Base-by-base conservation (phyloP, 768 basidiomycete genomes). In the Plicaturopsis crispa region DNA sequence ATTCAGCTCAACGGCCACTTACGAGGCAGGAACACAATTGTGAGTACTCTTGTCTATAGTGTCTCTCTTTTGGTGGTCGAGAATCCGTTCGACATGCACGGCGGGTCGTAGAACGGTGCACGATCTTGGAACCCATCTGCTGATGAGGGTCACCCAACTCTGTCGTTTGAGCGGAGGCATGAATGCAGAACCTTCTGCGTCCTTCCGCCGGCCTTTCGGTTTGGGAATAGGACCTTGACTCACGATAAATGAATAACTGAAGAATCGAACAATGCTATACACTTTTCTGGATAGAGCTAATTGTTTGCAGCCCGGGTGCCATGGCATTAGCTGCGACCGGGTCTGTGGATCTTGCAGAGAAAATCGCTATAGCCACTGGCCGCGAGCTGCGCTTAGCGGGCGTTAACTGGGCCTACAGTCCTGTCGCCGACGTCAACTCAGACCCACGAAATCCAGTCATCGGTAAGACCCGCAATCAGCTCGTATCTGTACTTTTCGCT, bases 381-480 rank as follows among this genome's bases (percentile, higher is more conserved):
- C 56, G 48, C 13, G 82, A 85, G 52, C 59, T 84, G 39, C 70
- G 66, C 39, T 55, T 71, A 26, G 74, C 65, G 2, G 82, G 83
- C 0, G 74, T 85, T 41, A 80, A 81, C 48, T 85, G 83, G 82
- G 72, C 63, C 6, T 84, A 72, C 44, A 75, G 77, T 48, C 83
- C 82, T 1, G 79, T 84, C 5, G 80, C 73, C 7, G 81, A 85
- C 48, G 72, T 85, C 33, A 85, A 84, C 49, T 75, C 71, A n/a
- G 75, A 85, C 51, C 63, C 69, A 11, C 59, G 66, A 31, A 84
- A 85, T 50, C 81, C 82, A 7, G 79, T 84, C 19, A 85, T 85
- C 31, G 80, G 81, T 77, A 35, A 38, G 70, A 48, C n/a, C n/a
- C n/a, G n/a, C n/a, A n/a, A n/a, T n/a, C n/a, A n/a, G n/a, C n/a